A percentile compares a stretch with the other conserved stretches of the same genome.
These are phyloP conservation scores for Conoideocrella luteorostrata DNA, from an alignment of 2,329 filamentous ascomycete genomes.

Conservation along the genomic window DNA sequence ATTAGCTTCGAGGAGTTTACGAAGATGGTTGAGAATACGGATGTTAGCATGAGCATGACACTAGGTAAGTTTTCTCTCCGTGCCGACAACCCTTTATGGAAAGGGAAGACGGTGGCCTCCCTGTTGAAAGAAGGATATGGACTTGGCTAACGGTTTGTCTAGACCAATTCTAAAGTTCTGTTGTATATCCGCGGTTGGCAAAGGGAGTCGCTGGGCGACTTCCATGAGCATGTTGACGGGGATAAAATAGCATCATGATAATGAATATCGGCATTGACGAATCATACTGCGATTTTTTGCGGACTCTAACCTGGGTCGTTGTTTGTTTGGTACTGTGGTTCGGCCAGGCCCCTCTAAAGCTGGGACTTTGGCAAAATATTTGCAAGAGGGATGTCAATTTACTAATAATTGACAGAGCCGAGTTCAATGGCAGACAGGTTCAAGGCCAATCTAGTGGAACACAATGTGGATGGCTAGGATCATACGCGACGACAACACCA, in stretches of 20 bases:
- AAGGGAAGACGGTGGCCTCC: neutral
- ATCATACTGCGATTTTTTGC: neutral
- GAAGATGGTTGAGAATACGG: conserved; percentile 96
- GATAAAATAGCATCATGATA: conserved; percentile 19
- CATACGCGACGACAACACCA: no score
- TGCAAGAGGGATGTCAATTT: no score
- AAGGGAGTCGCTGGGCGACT: conserved; percentile 14
- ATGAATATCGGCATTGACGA: conserved; percentile 15
- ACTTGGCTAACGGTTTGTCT: conserved; percentile 4
- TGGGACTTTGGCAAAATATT: no score
- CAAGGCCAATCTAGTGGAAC: no score
- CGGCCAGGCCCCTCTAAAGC: no score
- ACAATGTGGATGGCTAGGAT: no score
- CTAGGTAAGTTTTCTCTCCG: conserved; percentile 45
- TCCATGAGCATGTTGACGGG: conserved; percentile 9
- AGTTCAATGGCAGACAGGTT: no score
- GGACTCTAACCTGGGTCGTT: no score
- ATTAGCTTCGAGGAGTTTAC: conserved; percentile 99
- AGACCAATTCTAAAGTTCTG: conserved; percentile 18
- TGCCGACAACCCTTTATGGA: neutral
- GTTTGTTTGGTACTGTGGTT: no score
- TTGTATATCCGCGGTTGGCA: neutral
- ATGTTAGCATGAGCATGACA: conserved; percentile 70
- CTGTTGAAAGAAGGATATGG: neutral
- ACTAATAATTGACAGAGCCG: no score